These are phyloP conservation scores for Dioszegia hungarica DNA, from an alignment of 768 basidiomycete genomes.

Conservation along the genomic window DNA sequence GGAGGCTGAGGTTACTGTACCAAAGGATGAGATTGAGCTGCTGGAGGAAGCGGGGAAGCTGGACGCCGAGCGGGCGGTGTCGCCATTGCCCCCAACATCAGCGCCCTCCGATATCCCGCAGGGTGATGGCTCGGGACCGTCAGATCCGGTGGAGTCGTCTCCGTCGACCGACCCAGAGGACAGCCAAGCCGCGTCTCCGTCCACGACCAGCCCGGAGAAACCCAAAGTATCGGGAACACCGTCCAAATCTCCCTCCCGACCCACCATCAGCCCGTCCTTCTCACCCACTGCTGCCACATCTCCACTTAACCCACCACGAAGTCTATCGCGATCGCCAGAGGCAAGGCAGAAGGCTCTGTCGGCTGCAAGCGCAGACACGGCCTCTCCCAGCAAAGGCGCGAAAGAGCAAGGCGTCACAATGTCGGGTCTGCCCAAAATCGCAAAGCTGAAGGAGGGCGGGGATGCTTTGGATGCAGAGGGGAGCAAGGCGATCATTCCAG, in stretches of 20 bases:
- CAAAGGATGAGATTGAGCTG: slow-evolving; percentile 42
- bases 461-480: neutral
- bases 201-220: neutral
- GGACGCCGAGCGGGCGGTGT: slow-evolving; percentile 11
- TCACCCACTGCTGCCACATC: slow-evolving; percentile 3
- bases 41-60: slow-evolving; percentile 34
- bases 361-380: neutral
- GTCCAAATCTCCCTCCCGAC: neutral
- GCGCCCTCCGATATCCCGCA: too few relatives aligned
- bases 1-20: slow-evolving; percentile 8
- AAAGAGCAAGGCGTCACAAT: neutral
- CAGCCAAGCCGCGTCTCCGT: too few relatives aligned
- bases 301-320: slow-evolving; percentile 2
- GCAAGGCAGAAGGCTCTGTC: neutral
- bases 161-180: too few relatives aligned
- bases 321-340: slow-evolving; percentile 3
- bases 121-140: too few relatives aligned
- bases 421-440: neutral
- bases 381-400: neutral
- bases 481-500: neutral
- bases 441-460: neutral
- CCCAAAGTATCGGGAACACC: neutral
- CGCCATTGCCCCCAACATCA: slow-evolving; percentile 10
- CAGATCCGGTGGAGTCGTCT: too few relatives aligned
- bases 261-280: neutral